Base-by-base conservation (phyloP, 345 rosid genomes). In the Salix exigua region DNA sequence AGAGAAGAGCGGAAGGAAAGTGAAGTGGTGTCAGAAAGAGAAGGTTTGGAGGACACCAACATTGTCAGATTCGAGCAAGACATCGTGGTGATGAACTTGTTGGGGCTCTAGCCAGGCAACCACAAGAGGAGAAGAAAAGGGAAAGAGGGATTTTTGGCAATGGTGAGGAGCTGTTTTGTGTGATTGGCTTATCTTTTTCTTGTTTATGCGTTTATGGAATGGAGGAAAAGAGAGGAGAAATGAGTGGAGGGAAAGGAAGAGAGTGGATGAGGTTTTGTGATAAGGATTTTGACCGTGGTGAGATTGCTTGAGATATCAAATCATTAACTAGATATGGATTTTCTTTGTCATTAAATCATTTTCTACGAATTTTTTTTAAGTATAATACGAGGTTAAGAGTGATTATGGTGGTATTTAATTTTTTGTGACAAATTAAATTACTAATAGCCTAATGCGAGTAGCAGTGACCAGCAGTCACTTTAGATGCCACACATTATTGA, bases 61-160 rank as follows among this genome's bases (percentile, higher is more conserved):
- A 91, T 91, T 81, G 94, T 86, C 31, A 91, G 83, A 83, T 94
- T 91, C 38, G 94, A 80, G 90, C 93, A 90, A 75, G 99, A 81
- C 94, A 95, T 91, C 72, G 74, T 79, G 48, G 30, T 18, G 48
- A 30, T 42, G 75, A 74, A 51, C 48, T 44, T 30, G 66, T 16
- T 65, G 58, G 61, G 23, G 72, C 70, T 74, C 63, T 62, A n/a
- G 37, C 71, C 5, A 63, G 70, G 13, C 44, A 84, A 35, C 21
- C 61, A 53, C 25, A 64, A 73, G 70, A 78, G 71, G 28, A 53
- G 76, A 63, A 38, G 48, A 53, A 31, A 63, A 48, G 48, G 14
- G 50, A 64, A 71, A 50, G 67, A 80, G 76, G 65, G 37, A 46
- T 31, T n/a, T 63, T 68, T 33, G 50, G 71, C 19, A 19, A 38